Conservation (phyloP, 371 early-diverging fungal genomes). For the Mucor saturninus region DNA sequence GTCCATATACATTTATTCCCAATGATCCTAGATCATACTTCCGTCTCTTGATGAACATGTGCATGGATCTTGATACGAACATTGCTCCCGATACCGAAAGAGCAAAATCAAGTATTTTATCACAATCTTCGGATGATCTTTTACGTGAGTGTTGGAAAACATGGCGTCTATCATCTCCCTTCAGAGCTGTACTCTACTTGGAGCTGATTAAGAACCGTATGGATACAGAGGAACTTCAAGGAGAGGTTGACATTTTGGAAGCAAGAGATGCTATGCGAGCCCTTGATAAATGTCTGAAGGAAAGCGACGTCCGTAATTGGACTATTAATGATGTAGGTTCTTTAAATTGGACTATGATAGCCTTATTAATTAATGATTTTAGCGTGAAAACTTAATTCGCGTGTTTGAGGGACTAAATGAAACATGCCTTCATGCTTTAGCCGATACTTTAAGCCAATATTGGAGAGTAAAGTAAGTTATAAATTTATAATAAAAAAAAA, state of each 20-base stretch:
- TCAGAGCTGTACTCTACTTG: conserved; percentile 66
- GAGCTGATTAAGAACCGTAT: conserved; percentile 63
- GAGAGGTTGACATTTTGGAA: conserved; percentile 47
- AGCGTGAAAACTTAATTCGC: conserved; percentile 51
- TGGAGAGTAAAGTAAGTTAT: conserved; percentile 47
- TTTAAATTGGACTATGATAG: background rate
- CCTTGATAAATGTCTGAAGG: conserved; percentile 52
- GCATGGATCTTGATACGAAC: conserved; percentile 60
- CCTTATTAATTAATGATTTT: background rate
- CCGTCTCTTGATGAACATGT: conserved; percentile 61
- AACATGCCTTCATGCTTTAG: conserved; percentile 40
- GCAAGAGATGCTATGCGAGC: conserved; percentile 55
- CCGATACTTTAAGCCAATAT: conserved; percentile 47
- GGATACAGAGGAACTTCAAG: conserved; percentile 40
- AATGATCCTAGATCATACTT: conserved; percentile 62
- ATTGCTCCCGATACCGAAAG: conserved; percentile 53
- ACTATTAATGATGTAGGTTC: conserved; percentile 55
- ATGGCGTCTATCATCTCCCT: conserved; percentile 73
- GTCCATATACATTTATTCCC: conserved; percentile 58
- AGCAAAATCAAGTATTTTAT: conserved; percentile 56
- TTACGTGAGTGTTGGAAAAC: conserved; percentile 71
- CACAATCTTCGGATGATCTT: conserved; percentile 63
- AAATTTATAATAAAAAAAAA: background rate
- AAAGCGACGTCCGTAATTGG: conserved; percentile 54
- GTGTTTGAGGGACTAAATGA: conserved; percentile 53